Base-by-base conservation (phyloP, 2,329 filamentous ascomycete species). In the Neonectria neomacrospora region DNA sequence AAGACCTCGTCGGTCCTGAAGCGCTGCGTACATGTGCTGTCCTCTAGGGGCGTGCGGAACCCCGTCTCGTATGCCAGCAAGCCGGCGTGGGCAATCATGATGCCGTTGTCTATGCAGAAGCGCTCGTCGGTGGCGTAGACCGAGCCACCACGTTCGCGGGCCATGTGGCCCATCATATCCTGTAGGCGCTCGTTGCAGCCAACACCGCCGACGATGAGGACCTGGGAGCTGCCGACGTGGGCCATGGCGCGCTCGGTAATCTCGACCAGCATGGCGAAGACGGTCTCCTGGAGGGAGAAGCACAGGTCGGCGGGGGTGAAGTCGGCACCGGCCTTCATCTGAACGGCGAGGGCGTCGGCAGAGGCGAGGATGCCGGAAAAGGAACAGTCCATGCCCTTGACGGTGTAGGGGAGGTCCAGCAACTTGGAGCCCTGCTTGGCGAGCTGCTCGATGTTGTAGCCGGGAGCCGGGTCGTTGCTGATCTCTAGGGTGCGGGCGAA, bases 161-260 rank as follows among this genome's bases (percentile, higher is more conserved):
- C 95, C 96, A 99, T 99, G 50, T 91, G 84, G 16, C 93, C 94
- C 96, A 99, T 99, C 96, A 99, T 99, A 73, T 97, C 89, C 82
- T 99, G 96, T 70, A 99, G 77, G 4, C 96, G 87, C 81, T 97
- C 91, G 77, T 99, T 99, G 77, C 93, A 97, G 3, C 96, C 96
- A 1, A 99, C 96, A 22, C 96, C 96, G 41, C 96, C 96, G 3
- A 99, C 96, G 58, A 99, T 94, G 48, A 99, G 83, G 7, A 99
- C 96, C 81, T 98, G 93, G 54, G 83, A 88, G 58, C 91, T 93
- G 14, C 94, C 95, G 11, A 98, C 96, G 77, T 99, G 96, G 11
- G 96, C 96, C 96, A 99, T 99, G 30, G 96, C 96, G 44, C 96
- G 89, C 81, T 99, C 96, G 0, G 96, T 99, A 72, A 97, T 99